Conservation (phyloP, 192 early-diverging fungal genomes). For the Coemansia sp. region DNA sequence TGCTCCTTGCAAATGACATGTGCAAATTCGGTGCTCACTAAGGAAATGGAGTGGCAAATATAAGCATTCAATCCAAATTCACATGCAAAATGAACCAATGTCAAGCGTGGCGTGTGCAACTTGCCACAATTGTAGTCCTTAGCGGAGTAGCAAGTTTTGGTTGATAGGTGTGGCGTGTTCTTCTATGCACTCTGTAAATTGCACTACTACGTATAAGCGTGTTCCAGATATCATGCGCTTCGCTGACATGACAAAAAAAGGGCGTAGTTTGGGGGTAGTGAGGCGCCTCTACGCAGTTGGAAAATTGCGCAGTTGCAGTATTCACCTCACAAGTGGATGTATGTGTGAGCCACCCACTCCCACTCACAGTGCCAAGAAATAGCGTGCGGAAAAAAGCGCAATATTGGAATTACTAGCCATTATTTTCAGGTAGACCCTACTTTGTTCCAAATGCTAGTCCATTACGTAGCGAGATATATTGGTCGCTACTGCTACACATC, state of each 20-base stretch:
- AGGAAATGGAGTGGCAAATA: too few species aligned
- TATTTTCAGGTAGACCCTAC: neutral
- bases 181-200: slow-evolving; percentile 3
- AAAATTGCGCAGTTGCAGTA: neutral
- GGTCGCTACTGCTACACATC: neutral
- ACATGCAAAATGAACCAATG: too few species aligned
- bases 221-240: neutral
- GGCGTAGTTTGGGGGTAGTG: neutral
- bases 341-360: neutral
- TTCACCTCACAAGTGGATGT: neutral
- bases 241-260: neutral
- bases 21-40: too few species aligned
- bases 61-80: too few species aligned
- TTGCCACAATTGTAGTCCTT: too few species aligned
- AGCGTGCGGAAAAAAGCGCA: neutral
- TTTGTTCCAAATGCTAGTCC: neutral
- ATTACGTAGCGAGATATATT: neutral
- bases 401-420: slow-evolving; percentile 5
- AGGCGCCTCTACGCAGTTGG: neutral
- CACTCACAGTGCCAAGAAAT: neutral
- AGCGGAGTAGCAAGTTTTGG: neutral
- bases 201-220: neutral
- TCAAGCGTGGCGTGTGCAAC: too few species aligned
- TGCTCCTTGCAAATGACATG: too few species aligned
- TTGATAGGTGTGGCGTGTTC: neutral